Percentiles rank a stretch among this genome's conserved stretches.
Conservation (phyloP, 345 rosid genomes). For the Populus euphratica region DNA sequence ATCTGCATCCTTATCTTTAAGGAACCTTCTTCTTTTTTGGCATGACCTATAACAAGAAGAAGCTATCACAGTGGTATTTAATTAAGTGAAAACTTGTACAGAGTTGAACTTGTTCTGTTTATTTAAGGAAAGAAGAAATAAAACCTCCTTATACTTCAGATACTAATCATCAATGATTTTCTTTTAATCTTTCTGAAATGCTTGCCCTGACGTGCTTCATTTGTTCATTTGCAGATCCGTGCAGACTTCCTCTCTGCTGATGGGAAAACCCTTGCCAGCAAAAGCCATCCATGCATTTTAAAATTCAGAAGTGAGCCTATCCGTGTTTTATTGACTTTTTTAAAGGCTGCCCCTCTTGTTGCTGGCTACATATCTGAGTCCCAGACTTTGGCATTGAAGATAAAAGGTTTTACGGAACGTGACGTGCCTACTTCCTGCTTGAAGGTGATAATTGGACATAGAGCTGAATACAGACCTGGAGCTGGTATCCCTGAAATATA, state of each 20-base stretch:
- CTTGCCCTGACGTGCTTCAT: constrained; percentile 4
- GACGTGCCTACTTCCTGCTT: constrained; percentile 60
- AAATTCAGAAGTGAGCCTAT: constrained; percentile 72
- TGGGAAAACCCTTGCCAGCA: constrained; percentile 58
- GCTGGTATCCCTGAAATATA: constrained; percentile 83
- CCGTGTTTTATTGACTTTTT: constrained; percentile 53
- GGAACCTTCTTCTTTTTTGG: not conserved
- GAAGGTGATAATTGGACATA: constrained; percentile 56
- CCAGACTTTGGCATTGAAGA: constrained; percentile 57
- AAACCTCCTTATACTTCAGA: not conserved
- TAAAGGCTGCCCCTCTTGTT: constrained; percentile 64
- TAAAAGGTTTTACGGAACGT: constrained; percentile 56
- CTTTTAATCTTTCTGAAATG: not conserved
- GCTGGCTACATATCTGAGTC: constrained; percentile 75
- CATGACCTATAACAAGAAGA: not conserved
- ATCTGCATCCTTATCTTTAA: not conserved
- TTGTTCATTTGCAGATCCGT: constrained; percentile 59
- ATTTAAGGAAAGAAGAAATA: no score
- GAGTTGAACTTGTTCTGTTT: not conserved
- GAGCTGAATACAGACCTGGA: constrained; percentile 59
- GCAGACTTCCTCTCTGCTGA: constrained; percentile 56
- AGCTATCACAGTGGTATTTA: not conserved
- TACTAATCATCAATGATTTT: not conserved
- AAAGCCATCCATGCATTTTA: constrained; percentile 68
- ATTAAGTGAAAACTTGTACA: no score